Base-by-base conservation (phyloP, 306 rosid genomes). In the Fagus sylvatica region DNA sequence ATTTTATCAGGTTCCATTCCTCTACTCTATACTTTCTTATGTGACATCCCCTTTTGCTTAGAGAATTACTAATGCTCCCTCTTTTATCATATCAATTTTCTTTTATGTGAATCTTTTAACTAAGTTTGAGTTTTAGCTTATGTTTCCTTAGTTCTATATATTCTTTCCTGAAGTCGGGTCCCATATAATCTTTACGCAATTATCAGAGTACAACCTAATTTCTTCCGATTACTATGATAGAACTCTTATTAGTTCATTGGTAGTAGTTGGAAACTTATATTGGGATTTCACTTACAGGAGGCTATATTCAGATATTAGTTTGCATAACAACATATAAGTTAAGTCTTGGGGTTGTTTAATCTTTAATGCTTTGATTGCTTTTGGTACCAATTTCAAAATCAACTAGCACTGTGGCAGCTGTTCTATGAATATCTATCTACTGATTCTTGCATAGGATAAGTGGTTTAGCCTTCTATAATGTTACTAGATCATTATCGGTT, bases 361-460 rank as follows among this genome's bases (percentile, higher is more conserved):
- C 9, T 34, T 34, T 15, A 5, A 6, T 15, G 69, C 69, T 15
- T 62, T 15, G 9, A 62, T 62, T 62, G 42, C 43, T 62, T 57
- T 22, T 9, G 36, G 64, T 57, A 57, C 19, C 4, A 39, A 37
- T 66, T 34, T 17, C 71, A 17, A 66, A 32, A n/a, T 66, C 49
- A 66, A 39, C 71, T 22, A 3, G 49, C 32, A 3, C 49, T 66
- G 71, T 7, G 11, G 49, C 16, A 37, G n/a, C 71, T 65, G 22
- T 65, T 65, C 6, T 7, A 39, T 37, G 71, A 39, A 17, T 32
- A 37, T 40, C 28, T 37, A 7, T 15, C 1, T 17, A 12, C 41
- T 62, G 69, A 62, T 65, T 37, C 70, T 65, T 65, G 70, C 70
- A 37, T 39, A 37, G 71, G 32, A 65, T 17, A 39, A 39, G 41